Base-by-base conservation (phyloP, 2,329 filamentous ascomycete genomes). In the Apiospora malaysiana region DNA sequence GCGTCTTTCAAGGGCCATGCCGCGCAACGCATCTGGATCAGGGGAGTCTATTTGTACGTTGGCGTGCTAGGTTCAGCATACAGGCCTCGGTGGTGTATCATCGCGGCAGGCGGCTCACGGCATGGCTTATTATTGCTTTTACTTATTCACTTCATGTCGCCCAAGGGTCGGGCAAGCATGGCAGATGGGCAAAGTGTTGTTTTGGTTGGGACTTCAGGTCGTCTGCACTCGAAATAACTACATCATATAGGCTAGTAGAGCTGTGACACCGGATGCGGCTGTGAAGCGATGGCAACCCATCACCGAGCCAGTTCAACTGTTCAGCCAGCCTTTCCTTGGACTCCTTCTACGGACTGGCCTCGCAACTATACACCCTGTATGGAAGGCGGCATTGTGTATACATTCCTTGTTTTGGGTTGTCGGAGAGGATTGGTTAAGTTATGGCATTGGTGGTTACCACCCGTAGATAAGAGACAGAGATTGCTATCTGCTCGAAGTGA, bases 391-490 rank as follows among this genome's bases (percentile, higher is more conserved):
- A 18, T 63, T 40, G 56, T 63, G 56, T 23, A 21, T 63, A 40
- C 56, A 63, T 40, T 63, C 56, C 40, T 63, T 63, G 56, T 40
- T 63, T 40, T 21, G 56, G 32, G n/a, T 27, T 63, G 56, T 27
- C 23, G 9, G 9, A 9, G 32, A 37, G 56, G 56, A 63, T 23
- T 27, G 56, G 56, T 63, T 32, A n/a, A 32, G 56, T 12, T 32
- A n/a, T 32, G 56, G 32, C 18, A 63, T 23, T 63, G 32, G 56
- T n/a, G 27, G 27, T 63, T 40, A n/a, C n/a, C 56, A 63, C 37
- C 18, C 27, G 56, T 63, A 63, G 32, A 63, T 40, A 9, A 63
- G 51, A 59, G 56, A 40, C 56, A 40, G 56, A 63, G 56, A 63
- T 63, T 63, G 56, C 27, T 63, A 63, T 63, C 32, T n/a, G 56